Conservation (phyloP, 345 rosid genomes). For the Salix dunnii region DNA sequence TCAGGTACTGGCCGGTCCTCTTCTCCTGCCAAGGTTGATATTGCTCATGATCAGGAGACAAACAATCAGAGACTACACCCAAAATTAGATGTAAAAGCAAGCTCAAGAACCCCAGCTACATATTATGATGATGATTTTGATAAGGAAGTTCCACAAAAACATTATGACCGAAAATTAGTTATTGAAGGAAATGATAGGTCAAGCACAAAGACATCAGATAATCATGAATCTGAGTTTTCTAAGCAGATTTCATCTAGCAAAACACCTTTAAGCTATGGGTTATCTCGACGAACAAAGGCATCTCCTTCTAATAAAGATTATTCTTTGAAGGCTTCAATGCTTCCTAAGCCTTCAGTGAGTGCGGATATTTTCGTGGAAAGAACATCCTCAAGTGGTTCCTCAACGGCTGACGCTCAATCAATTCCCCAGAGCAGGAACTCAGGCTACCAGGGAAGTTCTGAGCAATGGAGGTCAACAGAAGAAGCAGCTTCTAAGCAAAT, state of each 20-base stretch:
- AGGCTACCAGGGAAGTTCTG: conserved; percentile 7
- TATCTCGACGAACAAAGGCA: conserved; percentile 64
- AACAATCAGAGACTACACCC: conserved; percentile 23
- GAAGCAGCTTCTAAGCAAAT: conserved; percentile 16
- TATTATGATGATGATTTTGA: conserved; percentile 38
- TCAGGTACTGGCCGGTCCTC: conserved; percentile 24
- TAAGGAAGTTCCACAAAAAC: conserved; percentile 24
- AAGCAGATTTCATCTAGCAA: conserved; percentile 31
- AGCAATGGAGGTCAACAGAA: conserved; percentile 9
- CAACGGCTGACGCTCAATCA: conserved; percentile 14
- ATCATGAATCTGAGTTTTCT: conserved; percentile 36
- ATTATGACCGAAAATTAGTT: conserved; percentile 5
- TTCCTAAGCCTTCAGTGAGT: conserved; percentile 12
- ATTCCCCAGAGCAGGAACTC: conserved; percentile 18
- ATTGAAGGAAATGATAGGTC: conserved; percentile 30
- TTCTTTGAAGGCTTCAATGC: conserved; percentile 20
- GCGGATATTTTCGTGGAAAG: conserved; percentile 14
- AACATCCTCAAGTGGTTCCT: conserved; percentile 19
- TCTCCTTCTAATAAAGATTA: conserved; percentile 27
- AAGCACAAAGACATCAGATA: conserved; percentile 29
- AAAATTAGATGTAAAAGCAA: conserved; percentile 26
- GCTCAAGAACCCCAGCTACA: conserved; percentile 23
- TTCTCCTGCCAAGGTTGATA: conserved; percentile 20
- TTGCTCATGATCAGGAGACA: conserved; percentile 29
- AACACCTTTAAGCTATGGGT: conserved; percentile 22